Conservation (phyloP, 495 filamentous ascomycete genomes). For the Bombardia bombarda region DNA sequence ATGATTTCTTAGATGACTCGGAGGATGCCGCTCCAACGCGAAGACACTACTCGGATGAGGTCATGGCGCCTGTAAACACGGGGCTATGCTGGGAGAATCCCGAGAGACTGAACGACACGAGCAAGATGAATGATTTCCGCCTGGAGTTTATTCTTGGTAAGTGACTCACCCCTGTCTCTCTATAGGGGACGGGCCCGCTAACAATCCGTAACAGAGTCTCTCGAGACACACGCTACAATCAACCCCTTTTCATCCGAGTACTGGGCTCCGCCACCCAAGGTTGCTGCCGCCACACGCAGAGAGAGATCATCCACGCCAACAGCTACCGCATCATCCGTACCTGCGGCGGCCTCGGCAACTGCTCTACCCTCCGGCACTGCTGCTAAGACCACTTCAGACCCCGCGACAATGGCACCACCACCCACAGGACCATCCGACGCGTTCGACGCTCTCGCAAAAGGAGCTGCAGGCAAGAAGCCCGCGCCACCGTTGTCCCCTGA, state of each 20-base stretch:
- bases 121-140: conserved; percentile 45
- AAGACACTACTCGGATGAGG: conserved; percentile 46
- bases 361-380: not conserved
- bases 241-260: conserved; percentile 80
- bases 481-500: conserved; percentile 10
- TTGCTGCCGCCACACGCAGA: conserved; percentile 9
- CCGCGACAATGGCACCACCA: conserved; percentile 5
- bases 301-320: conserved; percentile 6
- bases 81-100: conserved; percentile 76
- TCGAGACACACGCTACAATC: conserved; percentile 47
- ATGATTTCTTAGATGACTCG: conserved; percentile 70
- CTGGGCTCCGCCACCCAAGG: conserved; percentile 50
- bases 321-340: conserved; percentile 1
- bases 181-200: conserved; percentile 1
- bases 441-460: conserved; percentile 14
- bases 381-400: not conserved
- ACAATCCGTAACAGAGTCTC: conserved; percentile 20
- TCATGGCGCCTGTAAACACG: conserved; percentile 65
- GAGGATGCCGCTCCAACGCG: conserved; percentile 41
- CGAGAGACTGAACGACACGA: conserved; percentile 30
- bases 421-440: conserved; percentile 11
- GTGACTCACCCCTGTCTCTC: conserved; percentile 9
- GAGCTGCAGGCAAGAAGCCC: conserved; percentile 13
- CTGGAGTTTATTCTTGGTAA: conserved; percentile 69
- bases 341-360: not conserved